These are phyloP conservation scores for Ashbya aceris DNA, from an alignment of 1,139 yeast species.

Conservation along the genomic window DNA sequence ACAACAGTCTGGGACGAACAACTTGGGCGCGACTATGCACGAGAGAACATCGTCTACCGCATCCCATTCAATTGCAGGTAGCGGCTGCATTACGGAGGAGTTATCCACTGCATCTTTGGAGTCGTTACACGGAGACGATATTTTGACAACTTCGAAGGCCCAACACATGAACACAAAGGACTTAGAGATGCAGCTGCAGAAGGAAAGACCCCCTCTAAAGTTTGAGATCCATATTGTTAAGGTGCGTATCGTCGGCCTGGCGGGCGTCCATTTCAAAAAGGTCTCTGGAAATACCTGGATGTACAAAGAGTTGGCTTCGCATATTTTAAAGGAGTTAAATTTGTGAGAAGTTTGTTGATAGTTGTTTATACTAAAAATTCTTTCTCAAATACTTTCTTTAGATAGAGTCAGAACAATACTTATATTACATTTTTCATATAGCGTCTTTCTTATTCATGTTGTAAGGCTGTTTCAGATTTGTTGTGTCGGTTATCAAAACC, in stretches of 20 bases:
- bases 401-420: constrained; percentile 1
- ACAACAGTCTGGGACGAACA: constrained; percentile 26
- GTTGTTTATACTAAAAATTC: background rate
- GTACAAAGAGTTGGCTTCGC: constrained; percentile 87
- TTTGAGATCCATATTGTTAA: constrained; percentile 91
- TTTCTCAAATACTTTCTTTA: background rate
- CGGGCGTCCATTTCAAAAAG: constrained; percentile 93
- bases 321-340: constrained; percentile 69
- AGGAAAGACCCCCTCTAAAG: constrained; percentile 50
- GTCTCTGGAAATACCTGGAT: constrained; percentile 93
- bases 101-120: constrained; percentile 55
- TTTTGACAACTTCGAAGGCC: constrained; percentile 26
- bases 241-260: constrained; percentile 81
- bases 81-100: constrained; percentile 26
- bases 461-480: background rate
- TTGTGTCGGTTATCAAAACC: background rate
- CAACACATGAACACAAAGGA: constrained; percentile 23
- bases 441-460: background rate
- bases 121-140: constrained; percentile 35
- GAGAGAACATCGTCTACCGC: constrained; percentile 24
- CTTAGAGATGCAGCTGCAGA: constrained; percentile 18
- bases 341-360: constrained; percentile 32
- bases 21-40: constrained; percentile 33
- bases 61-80: constrained; percentile 20
- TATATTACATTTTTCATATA: background rate